Conservation (phyloP, 2,329 filamentous ascomycete genomes). For the Parastagonospora avenae region DNA sequence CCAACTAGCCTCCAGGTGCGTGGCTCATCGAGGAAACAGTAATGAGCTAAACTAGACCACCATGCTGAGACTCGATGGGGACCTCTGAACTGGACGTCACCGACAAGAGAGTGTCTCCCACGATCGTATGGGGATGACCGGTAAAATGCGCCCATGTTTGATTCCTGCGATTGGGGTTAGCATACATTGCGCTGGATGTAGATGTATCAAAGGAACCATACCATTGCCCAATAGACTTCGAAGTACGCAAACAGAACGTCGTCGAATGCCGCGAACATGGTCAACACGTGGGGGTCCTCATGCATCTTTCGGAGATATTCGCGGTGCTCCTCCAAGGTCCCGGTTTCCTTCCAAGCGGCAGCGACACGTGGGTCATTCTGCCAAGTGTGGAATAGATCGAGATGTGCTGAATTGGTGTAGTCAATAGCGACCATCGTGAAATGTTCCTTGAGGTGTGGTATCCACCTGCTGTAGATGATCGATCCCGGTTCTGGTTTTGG, state of each 20-base stretch:
- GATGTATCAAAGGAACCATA: conserved; percentile 29
- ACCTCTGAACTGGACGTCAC: conserved; percentile 60
- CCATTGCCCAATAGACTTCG: conserved; percentile 79
- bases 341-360: conserved; percentile 79
- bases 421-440: conserved; percentile 80
- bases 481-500: conserved; percentile 73
- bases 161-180: conserved; percentile 53
- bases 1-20: conserved; percentile 63
- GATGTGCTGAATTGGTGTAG: conserved; percentile 66
- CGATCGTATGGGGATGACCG: conserved; percentile 62
- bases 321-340: conserved; percentile 74
- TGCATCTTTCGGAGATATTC: conserved; percentile 72
- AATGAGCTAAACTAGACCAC: conserved; percentile 64
- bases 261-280: conserved; percentile 73
- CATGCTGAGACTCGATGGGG: conserved; percentile 62
- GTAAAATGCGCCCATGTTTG: conserved; percentile 65
- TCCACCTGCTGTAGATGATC: conserved; percentile 77
- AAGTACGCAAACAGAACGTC: conserved; percentile 76
- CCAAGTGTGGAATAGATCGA: conserved; percentile 76
- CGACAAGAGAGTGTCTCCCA: conserved; percentile 65
- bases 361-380: conserved; percentile 84
- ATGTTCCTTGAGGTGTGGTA: conserved; percentile 74
- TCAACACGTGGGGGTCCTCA: conserved; percentile 72
- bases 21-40: conserved; percentile 64
- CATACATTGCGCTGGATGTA: background rate